Base-by-base conservation (phyloP, 2,329 filamentous ascomycete genomes). In the Fusarium sp. region DNA sequence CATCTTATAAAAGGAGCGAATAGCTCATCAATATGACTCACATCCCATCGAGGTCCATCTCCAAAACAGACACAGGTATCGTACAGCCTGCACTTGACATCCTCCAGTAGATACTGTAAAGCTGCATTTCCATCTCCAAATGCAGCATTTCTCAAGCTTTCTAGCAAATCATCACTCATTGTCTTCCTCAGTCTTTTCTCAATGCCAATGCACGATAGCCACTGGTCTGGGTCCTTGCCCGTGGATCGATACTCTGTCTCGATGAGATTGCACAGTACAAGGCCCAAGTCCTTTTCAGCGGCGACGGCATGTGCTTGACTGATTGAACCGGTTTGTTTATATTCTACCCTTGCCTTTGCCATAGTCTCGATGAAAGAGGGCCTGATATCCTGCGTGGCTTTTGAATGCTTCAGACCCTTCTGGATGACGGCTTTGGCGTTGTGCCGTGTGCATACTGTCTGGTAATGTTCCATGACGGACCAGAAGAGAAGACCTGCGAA, bases 391-490 rank as follows among this genome's bases (percentile, higher is more conserved):
- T 27, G n/a, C 10, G 54, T 67, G 2, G 52, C 45, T 15, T 51
- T 37, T 8, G 54, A 67, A 19, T 67, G 64, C 8, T 23, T 23
- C 0, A 67, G 45, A 2, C 64, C 41, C 4, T 18, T 21, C 10
- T 51, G 41, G 5, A 60, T 38, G 11, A 25, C 5, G 1, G 11
- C 2, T 6, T 67, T 23, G 15, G 57, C 18, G 8, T 27, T 23
- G 12, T 62, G 59, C 2, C 11, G 39, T 0, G n/a, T 21, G 9
- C 64, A 67, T 4, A 37, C 15, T 5, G 39, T 48, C 21, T 67
- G 64, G 1, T 48, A 46, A 11, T 67, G 64, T 0, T 67, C 54
- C 64, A 67, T 67, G 3, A 67, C 63, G 1, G 64, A 67, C 64
- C 64, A 67, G 10, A 67, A 67, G 1, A 67, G 29, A 52, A 61